phyloP scores from a whole-genome alignment of 306 rosid genomes.

The Fragaria nilgerrensis region DNA sequence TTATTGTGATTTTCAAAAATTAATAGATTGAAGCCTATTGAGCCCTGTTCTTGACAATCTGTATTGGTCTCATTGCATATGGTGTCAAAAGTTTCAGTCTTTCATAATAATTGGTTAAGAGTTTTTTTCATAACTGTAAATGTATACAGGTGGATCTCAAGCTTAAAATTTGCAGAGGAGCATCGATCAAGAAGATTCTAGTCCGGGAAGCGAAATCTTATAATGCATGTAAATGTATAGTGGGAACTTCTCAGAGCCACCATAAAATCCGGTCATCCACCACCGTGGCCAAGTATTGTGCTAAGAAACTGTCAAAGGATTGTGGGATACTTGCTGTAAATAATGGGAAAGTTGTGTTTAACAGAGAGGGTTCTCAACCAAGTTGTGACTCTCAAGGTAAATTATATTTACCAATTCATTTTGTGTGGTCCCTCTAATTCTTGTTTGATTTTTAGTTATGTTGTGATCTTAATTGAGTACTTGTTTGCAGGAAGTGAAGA shows the following conservation, averaged over 20 bases:
- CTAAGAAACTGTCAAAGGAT: slow-evolving; percentile 59
- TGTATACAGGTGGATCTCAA: slow-evolving; percentile 81
- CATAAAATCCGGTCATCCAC: slow-evolving; percentile 69
- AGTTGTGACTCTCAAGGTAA: slow-evolving; percentile 49
- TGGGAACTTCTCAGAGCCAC: slow-evolving; percentile 60
- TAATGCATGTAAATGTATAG: slow-evolving; percentile 65
- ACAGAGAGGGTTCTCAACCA: slow-evolving; percentile 45
- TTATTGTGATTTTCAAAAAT: neutral
- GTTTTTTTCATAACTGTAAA: neutral
- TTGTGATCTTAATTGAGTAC: slow-evolving; percentile 18
- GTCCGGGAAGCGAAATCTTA: slow-evolving; percentile 76
- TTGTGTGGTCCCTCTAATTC: neutral
- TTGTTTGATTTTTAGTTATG: slow-evolving; percentile 8
- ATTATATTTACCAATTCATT: neutral
- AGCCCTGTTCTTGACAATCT: neutral
- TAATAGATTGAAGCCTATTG: neutral
- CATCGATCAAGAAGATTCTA: slow-evolving; percentile 60
- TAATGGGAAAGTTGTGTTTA: slow-evolving; percentile 78
- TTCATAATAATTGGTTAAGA: neutral
- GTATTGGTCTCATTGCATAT: neutral
- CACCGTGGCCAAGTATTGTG: slow-evolving; percentile 86
- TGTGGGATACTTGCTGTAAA: slow-evolving; percentile 71
- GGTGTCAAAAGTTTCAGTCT: neutral
- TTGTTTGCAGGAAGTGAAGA: slow-evolving; percentile 48
- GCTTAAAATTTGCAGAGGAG: slow-evolving; percentile 84